These are phyloP conservation scores for Coniochaeta sp. DNA, from an alignment of 2,329 filamentous ascomycete species.

Conservation along the genomic window DNA sequence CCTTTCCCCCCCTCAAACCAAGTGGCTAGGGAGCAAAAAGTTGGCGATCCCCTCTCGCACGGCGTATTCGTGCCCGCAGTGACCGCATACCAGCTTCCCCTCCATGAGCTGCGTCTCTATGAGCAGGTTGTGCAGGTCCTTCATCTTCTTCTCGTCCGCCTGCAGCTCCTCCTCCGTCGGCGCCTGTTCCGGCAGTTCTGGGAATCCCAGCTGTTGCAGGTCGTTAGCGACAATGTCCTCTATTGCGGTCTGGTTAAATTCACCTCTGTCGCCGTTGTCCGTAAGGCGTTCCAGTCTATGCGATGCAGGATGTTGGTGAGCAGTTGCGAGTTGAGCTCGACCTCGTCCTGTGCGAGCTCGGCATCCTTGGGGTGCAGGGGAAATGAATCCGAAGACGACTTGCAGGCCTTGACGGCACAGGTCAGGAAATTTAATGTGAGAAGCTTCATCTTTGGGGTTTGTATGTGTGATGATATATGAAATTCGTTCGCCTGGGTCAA, in stretches of 20 bases:
- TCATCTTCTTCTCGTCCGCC: conserved; percentile 61
- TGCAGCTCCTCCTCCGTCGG: conserved; percentile 56
- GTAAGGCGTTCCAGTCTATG: conserved; percentile 80
- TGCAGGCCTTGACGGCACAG: conserved; percentile 94
- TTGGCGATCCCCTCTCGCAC: conserved; percentile 96
- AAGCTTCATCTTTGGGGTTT: conserved; percentile 67
- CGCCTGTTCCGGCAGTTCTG: conserved; percentile 57
- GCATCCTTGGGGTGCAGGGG: conserved; percentile 90
- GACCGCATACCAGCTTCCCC: conserved; percentile 83
- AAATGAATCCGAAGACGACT: conserved; percentile 69
- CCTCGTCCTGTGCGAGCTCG: conserved; percentile 77
- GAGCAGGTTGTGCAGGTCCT: conserved; percentile 73
- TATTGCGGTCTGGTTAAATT: neutral
- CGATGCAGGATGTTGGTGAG: conserved; percentile 79
- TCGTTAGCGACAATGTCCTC: neutral
- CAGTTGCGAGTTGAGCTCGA: conserved; percentile 74
- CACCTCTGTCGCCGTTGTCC: conserved; percentile 70
- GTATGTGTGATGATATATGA: conserved; percentile 4
- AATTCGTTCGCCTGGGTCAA: neutral
- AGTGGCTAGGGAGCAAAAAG: conserved; percentile 86
- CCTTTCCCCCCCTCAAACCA: too few species aligned
- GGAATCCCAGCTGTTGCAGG: conserved; percentile 63
- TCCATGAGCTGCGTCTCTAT: conserved; percentile 86
- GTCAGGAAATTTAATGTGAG: conserved; percentile 94
- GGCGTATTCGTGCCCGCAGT: conserved; percentile 88